Evolutionary conservation across 148 eudicot genomes (phyloP), one percentile per base, ranked within the genome.

Genomic region (Amaranthus hypochondriacus): DNA sequence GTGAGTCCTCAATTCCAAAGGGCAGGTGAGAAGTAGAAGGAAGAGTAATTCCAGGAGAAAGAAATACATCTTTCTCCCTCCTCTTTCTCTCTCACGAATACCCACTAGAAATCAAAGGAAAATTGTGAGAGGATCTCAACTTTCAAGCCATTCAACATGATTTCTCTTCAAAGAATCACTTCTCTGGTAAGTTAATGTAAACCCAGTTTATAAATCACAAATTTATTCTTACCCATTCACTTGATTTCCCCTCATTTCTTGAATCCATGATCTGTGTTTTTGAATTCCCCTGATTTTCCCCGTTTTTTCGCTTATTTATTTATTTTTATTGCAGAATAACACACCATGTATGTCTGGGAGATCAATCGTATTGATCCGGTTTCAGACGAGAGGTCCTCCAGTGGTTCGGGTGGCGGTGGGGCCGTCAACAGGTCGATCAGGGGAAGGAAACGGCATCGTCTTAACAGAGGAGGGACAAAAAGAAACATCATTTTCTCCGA

Each of bases 341-440:
- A 73, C 93, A 50, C 72, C 84, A 47, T 68, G 82, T 66, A 66
- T 86, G 6, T 76, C 83, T 5, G 98, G 94, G 46, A 83, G 81
- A 56, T 80, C 90, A 3, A 74, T 78, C 62, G 76, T 87, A 66
- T 73, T 81, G 75, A 58, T 84, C 73, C 86, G 79, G 58, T 69
- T 82, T 56, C 83, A 74, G 73, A 78, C 62, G 50, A 78, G 77
- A 15, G 63, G 82, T 65, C 72, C 82, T 21, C 47, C 28, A 43
- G 82, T 84, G 76, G 87, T 82, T 78, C 87, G 83, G 69, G 84
- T 84, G 0, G 82, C 92, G 62, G 77, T 85, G 83, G 93, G 89
- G 42, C 83, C 83, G n/a, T 66, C 88, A 5, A 87, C 82, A 53
- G 86, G 84, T 54, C 73, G 83, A 73, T 80, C 86, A 9, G 87